phyloP scores from a whole-genome alignment of 2,329 filamentous ascomycete genomes.

The Leptographium galeiforme region DNA sequence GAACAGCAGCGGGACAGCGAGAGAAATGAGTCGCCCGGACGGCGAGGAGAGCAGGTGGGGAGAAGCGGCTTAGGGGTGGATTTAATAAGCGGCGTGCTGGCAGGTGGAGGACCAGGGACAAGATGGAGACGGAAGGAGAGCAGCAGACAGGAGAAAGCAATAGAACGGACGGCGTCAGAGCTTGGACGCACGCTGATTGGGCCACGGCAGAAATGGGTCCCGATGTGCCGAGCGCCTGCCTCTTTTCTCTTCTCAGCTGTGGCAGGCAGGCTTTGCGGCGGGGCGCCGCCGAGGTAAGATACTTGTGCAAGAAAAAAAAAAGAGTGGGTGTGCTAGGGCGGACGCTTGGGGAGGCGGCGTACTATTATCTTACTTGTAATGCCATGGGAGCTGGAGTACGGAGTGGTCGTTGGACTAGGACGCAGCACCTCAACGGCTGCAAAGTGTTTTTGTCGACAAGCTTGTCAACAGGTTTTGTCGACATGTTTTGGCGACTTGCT shows the following conservation, averaged over 20 bases:
- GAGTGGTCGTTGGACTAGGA: too few species aligned
- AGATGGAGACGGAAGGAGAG: not conserved
- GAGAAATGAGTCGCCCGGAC: not conserved
- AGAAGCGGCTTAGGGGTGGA: not conserved
- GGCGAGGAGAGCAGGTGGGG: not conserved
- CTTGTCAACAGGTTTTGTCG: too few species aligned
- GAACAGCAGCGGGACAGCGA: not conserved
- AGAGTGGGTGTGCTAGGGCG: not conserved
- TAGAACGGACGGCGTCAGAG: not conserved
- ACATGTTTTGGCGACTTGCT: too few species aligned
- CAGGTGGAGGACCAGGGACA: not conserved
- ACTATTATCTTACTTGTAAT: too few species aligned
- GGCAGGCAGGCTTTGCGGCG: constrained; percentile 1
- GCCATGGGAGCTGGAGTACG: too few species aligned
- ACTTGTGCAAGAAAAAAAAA: not conserved
- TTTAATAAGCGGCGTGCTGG: not conserved
- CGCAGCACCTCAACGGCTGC: too few species aligned
- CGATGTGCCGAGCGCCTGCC: not conserved
- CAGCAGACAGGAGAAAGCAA: not conserved
- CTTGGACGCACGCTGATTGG: not conserved
- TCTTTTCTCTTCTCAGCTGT: not conserved
- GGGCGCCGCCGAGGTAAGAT: not conserved
- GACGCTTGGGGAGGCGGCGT: too few species aligned
- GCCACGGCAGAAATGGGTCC: not conserved
- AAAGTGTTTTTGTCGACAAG: too few species aligned